Conservation (phyloP, 192 early-diverging fungal species). For the Funneliformis geosporum region DNA sequence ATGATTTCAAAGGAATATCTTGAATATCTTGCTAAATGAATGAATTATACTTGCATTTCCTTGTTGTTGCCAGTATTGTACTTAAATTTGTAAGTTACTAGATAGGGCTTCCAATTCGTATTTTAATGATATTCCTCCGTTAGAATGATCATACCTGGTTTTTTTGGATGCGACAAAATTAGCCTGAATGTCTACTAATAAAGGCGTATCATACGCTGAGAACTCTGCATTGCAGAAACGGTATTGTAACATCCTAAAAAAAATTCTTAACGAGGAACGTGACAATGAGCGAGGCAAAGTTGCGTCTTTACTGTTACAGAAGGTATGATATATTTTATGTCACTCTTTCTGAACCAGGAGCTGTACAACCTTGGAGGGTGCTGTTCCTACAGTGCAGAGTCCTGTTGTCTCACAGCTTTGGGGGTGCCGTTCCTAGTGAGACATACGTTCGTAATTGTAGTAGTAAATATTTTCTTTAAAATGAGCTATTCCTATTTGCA, state of each 20-base stretch:
- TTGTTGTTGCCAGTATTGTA: too few relatives aligned
- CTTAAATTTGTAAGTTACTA: too few relatives aligned
- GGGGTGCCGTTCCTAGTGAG: background rate
- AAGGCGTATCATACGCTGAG: background rate
- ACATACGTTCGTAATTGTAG: background rate
- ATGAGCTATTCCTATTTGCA: background rate
- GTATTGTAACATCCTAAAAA: conserved; percentile 7
- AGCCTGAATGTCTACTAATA: background rate
- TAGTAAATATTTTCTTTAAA: background rate
- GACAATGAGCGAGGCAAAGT: conserved; percentile 3
- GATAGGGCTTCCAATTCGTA: background rate
- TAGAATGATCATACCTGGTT: background rate
- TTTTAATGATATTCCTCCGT: background rate
- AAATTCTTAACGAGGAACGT: background rate
- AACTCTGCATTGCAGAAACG: background rate
- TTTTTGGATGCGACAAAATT: background rate
- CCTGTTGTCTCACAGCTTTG: too few relatives aligned
- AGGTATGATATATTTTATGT: background rate
- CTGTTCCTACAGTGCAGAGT: conserved; percentile 12
- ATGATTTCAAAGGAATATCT: too few relatives aligned
- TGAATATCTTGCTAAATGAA: too few relatives aligned
- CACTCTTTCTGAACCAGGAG: background rate
- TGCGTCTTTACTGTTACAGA: background rate
- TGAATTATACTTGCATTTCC: too few relatives aligned
- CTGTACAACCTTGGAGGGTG: conserved; percentile 8